Evolutionary conservation across 371 early-diverging fungal genomes (phyloP).

Genomic region (Blakeslea trispora): DNA sequence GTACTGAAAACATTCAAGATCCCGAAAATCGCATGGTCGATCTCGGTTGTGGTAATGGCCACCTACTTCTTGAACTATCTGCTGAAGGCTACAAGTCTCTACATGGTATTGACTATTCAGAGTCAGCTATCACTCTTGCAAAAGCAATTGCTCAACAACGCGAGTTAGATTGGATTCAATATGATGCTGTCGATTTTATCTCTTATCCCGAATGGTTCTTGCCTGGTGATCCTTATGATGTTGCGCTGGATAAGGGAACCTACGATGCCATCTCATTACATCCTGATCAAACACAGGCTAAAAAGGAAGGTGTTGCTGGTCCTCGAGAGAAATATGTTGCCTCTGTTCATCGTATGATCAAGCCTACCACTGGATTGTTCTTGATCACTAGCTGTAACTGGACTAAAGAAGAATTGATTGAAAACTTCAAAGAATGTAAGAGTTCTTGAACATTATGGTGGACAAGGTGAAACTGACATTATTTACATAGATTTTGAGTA

Average conservation of each 20-base stretch:
- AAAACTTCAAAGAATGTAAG: constrained; percentile 62
- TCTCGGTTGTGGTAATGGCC: constrained; percentile 93
- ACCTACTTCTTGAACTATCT: constrained; percentile 76
- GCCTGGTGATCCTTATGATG: constrained; percentile 46
- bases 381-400: constrained; percentile 93
- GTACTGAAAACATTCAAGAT: constrained; percentile 48
- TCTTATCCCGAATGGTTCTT: constrained; percentile 45
- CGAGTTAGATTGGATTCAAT: constrained; percentile 46
- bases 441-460: too few relatives aligned
- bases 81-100: constrained; percentile 70
- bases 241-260: constrained; percentile 91
- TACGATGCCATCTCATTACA: constrained; percentile 89
- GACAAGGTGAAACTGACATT: neutral
- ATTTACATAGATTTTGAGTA: constrained; percentile 58
- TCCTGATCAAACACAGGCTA: constrained; percentile 52
- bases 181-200: constrained; percentile 68
- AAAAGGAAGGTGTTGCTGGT: constrained; percentile 33
- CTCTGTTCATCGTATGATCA: constrained; percentile 36
- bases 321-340: constrained; percentile 40
- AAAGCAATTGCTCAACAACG: constrained; percentile 53
- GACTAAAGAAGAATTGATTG: constrained; percentile 83
- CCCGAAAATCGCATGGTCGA: constrained; percentile 65
- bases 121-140: constrained; percentile 73
- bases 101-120: constrained; percentile 86
- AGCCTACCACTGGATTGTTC: constrained; percentile 59